These are phyloP conservation scores for Leccinum solheimii DNA, from an alignment of 1,284 basidiomycete species.

Conservation along the genomic window DNA sequence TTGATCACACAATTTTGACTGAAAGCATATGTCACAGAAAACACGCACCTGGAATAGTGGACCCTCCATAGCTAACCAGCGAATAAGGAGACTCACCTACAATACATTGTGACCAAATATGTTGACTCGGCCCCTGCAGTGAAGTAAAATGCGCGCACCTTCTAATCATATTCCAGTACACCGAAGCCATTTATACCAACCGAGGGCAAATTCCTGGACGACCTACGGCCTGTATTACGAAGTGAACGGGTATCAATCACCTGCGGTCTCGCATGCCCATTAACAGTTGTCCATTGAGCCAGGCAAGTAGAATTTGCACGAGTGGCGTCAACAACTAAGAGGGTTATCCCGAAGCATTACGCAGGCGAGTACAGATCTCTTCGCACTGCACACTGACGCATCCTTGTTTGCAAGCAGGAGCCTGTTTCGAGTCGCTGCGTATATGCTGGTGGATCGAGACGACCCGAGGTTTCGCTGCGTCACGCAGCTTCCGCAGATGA, in stretches of 20 bases:
- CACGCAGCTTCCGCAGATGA: neutral
- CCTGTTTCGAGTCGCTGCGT: neutral
- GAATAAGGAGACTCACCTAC: neutral
- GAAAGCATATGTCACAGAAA: neutral
- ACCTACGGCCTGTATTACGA: neutral
- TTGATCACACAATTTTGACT: neutral
- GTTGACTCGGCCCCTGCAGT: neutral
- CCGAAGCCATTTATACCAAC: neutral
- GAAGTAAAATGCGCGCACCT: constrained; percentile 2
- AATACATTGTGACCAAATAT: neutral
- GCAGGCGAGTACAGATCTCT: constrained; percentile 12
- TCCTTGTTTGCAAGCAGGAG: neutral
- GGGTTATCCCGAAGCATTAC: neutral
- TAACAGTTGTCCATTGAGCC: neutral
- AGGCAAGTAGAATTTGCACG: neutral
- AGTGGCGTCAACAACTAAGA: constrained; percentile 11
- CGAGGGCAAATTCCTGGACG: neutral
- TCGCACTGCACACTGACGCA: neutral
- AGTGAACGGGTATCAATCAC: neutral
- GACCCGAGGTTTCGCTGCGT: neutral
- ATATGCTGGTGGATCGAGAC: neutral
- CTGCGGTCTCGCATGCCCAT: neutral
- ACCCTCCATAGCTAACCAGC: neutral
- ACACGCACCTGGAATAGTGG: neutral
- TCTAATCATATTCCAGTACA: neutral